Evolutionary conservation across 1,284 basidiomycete genomes (phyloP).

Genomic region (Ganoderma lingzhi): DNA sequence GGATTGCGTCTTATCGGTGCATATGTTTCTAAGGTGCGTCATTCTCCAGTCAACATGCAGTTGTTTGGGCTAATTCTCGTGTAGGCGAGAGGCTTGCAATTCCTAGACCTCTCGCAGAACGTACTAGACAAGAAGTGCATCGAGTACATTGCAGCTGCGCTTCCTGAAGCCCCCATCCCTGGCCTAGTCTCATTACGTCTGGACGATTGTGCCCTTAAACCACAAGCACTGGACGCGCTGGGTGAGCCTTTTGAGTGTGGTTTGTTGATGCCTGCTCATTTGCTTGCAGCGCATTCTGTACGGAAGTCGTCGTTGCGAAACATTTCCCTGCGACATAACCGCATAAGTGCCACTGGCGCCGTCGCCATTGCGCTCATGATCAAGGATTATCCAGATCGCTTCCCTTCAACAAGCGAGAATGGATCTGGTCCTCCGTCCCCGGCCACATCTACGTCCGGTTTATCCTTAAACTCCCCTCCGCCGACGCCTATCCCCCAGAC

Average conservation of each 20-base stretch:
- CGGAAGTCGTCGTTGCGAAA: constrained; percentile 86
- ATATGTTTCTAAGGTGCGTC: constrained; percentile 73
- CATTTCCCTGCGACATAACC: constrained; percentile 88
- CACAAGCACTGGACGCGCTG: constrained; percentile 77
- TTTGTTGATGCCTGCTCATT: not conserved
- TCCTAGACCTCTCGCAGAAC: constrained; percentile 92
- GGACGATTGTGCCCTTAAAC: constrained; percentile 83
- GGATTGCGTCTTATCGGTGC: constrained; percentile 87
- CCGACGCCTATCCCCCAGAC: constrained; percentile 39
- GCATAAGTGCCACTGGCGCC: constrained; percentile 82
- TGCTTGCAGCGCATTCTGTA: constrained; percentile 73
- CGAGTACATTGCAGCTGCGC: constrained; percentile 82
- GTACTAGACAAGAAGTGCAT: constrained; percentile 84
- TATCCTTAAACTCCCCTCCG: constrained; percentile 35
- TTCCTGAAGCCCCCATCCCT: constrained; percentile 60
- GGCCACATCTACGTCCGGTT: constrained; percentile 29
- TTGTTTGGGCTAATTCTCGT: not conserved
- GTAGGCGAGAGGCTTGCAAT: constrained; percentile 79
- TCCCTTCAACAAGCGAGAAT: constrained; percentile 45
- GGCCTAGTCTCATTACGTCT: constrained; percentile 82
- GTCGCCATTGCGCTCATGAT: constrained; percentile 96
- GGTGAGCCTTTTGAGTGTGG: constrained; percentile 51
- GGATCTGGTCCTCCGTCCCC: constrained; percentile 39
- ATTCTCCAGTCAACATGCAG: constrained; percentile 1
- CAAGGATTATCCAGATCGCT: constrained; percentile 88